phyloP scores from a whole-genome alignment of 208 protist genomes.

The Leishmania tarentolae region DNA sequence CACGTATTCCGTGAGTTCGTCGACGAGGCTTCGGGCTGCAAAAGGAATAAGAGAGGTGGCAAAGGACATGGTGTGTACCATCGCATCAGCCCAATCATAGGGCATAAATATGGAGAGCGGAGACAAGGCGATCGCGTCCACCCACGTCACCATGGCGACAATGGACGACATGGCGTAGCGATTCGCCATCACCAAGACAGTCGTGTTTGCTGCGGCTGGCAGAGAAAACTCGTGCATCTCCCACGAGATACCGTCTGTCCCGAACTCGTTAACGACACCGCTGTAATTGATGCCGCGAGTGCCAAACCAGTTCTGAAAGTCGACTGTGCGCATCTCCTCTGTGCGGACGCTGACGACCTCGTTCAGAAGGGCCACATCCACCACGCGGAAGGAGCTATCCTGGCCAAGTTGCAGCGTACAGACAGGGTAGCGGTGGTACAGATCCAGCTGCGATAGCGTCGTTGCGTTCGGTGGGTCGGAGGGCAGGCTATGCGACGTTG shows the following conservation, averaged over 20 bases:
- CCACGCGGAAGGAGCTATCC: conserved; percentile 38
- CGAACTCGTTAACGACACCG: conserved; percentile 32
- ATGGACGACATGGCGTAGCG: conserved; percentile 54
- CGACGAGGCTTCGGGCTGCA: conserved; percentile 19
- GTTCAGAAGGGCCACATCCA: conserved; percentile 60
- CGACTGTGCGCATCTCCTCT: conserved; percentile 17
- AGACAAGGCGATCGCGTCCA: conserved; percentile 63
- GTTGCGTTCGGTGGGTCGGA: conserved; percentile 4
- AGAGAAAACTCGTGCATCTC: conserved; percentile 46
- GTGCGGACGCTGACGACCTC: conserved; percentile 44
- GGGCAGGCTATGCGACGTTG: conserved; percentile 39
- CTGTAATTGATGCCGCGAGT: conserved; percentile 40
- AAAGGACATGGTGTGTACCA: conserved; percentile 64
- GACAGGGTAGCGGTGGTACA: conserved; percentile 75
- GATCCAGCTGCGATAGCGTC: conserved; percentile 22
- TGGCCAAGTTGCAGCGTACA: conserved; percentile 47
- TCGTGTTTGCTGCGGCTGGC: conserved; percentile 33
- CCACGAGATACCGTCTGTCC: conserved; percentile 36
- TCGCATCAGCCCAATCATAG: conserved; percentile 41
- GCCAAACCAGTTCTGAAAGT: conserved; percentile 71
- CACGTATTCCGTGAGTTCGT: conserved; percentile 36
- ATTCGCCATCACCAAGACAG: conserved; percentile 61
- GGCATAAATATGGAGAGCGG: conserved; percentile 75
- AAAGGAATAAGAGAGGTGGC: conserved; percentile 50
- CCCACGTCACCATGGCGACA: conserved; percentile 52